Conservation (phyloP, 2,329 filamentous ascomycete genomes). For the Botrytis elliptica region DNA sequence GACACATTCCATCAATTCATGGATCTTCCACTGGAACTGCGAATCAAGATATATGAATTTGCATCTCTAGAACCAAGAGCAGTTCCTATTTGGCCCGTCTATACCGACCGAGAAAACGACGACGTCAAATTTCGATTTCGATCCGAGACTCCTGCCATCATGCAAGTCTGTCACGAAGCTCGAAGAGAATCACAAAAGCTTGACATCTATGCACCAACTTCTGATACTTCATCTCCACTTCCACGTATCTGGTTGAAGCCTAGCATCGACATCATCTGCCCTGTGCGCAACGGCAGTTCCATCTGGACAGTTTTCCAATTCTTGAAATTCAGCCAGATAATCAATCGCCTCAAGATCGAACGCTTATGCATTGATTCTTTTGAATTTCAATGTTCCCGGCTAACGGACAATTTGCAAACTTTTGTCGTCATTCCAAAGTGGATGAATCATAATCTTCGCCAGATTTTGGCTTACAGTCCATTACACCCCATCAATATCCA, state of each 20-base stretch:
- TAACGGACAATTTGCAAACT: fast-evolving
- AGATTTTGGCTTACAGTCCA: neutral
- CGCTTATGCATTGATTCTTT: neutral
- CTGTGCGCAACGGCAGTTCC: neutral
- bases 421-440: neutral
- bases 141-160: neutral
- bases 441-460: neutral
- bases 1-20: neutral
- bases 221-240: too few species aligned
- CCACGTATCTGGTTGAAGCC: neutral
- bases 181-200: neutral
- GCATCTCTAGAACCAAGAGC: neutral
- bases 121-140: neutral
- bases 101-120: too few species aligned
- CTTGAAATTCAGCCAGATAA: neutral
- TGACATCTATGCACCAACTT: neutral
- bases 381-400: neutral
- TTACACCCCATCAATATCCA: neutral
- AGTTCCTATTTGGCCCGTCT: neutral
- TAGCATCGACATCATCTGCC: neutral
- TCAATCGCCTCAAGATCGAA: neutral
- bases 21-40: neutral
- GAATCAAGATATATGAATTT: neutral
- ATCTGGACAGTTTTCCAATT: neutral
- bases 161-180: conserved; percentile 1